These are phyloP conservation scores for Tetrapisispora arboricola DNA, from an alignment of 805 yeast species.

Conservation along the genomic window DNA sequence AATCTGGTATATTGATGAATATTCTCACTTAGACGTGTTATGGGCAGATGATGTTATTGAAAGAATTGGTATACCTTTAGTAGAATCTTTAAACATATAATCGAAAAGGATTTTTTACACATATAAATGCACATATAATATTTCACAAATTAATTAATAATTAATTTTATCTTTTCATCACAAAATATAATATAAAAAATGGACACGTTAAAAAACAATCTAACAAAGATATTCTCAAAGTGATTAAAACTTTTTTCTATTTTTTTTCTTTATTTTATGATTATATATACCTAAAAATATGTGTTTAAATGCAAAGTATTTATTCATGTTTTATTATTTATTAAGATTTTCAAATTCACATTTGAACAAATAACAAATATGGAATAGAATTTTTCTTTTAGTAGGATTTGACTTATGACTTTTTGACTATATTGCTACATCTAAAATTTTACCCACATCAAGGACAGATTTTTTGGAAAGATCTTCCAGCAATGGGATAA, in stretches of 20 bases:
- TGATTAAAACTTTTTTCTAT: too few relatives aligned
- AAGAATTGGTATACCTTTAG: constrained; percentile 46
- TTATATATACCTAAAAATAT: neutral
- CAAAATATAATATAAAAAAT: too few relatives aligned
- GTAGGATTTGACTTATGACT: too few relatives aligned
- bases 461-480: constrained; percentile 59
- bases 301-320: neutral
- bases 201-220: too few relatives aligned
- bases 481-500: constrained; percentile 82
- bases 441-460: constrained; percentile 76
- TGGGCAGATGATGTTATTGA: constrained; percentile 79
- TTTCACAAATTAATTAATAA: neutral
- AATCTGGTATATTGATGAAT: constrained; percentile 39
- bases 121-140: too few relatives aligned
- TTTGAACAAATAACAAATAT: too few relatives aligned
- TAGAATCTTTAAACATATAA: constrained; percentile 25
- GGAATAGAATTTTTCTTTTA: too few relatives aligned
- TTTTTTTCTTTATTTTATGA: neutral
- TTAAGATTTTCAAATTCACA: too few relatives aligned
- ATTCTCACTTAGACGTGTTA: constrained; percentile 84
- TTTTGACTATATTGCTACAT: constrained; percentile 40
- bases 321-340: neutral
- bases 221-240: too few relatives aligned
- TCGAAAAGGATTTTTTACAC: too few relatives aligned
- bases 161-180: too few relatives aligned